Conservation (phyloP, 2,329 filamentous ascomycete genomes). For the Fusarium cicatricum region DNA sequence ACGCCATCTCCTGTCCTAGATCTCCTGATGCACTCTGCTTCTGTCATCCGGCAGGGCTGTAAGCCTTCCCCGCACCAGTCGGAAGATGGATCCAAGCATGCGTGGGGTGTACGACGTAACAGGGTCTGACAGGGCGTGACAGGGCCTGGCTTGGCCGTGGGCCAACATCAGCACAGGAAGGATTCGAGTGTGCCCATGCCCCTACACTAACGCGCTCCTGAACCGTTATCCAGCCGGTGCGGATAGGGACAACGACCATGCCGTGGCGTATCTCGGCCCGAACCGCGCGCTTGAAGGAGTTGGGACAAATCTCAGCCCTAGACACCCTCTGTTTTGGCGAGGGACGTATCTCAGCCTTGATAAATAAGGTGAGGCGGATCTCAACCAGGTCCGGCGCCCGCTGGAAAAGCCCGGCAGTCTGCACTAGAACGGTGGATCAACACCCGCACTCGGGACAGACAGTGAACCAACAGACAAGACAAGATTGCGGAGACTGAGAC, state of each 20-base stretch:
- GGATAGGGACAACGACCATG: background rate
- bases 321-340: background rate
- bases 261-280: conserved; percentile 4
- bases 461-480: too few relatives aligned
- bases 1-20: background rate
- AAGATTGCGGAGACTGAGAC: too few relatives aligned
- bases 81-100: background rate
- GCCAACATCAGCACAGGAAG: conserved; percentile 24
- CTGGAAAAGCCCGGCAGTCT: too few relatives aligned
- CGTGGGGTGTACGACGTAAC: background rate
- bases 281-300: conserved; percentile 5
- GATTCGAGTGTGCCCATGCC: conserved; percentile 14
- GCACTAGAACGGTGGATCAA: too few relatives aligned
- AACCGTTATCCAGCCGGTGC: background rate
- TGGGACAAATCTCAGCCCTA: conserved; percentile 2
- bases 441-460: too few relatives aligned
- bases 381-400: background rate
- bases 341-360: conserved; percentile 5
- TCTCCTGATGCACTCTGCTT: conserved; percentile 2
- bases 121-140: too few relatives aligned
- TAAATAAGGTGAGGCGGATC: conserved; percentile 10
- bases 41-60: background rate
- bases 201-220: too few relatives aligned
- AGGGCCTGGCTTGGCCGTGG: background rate
- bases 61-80: conserved; percentile 6